A percentile compares a stretch with the other conserved stretches of the same genome.
phyloP scores from a whole-genome alignment of 1,139 yeast genomes.

The Debaryomycetaceae sp. region DNA sequence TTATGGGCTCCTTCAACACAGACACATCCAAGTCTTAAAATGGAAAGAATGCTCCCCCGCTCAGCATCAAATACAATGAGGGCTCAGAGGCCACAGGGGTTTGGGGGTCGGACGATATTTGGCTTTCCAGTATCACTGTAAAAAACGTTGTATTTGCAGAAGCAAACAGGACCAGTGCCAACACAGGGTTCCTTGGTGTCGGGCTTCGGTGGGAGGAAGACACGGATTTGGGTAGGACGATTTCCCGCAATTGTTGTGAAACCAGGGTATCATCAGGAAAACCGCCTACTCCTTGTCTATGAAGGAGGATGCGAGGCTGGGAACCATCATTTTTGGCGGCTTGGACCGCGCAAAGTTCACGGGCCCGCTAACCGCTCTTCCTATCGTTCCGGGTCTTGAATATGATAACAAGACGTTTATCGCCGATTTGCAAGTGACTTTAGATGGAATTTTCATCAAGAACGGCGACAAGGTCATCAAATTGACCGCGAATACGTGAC shows the following conservation, averaged over 20 bases:
- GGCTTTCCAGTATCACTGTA: conserved; percentile 34
- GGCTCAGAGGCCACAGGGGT: conserved; percentile 47
- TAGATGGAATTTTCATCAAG: conserved; percentile 8
- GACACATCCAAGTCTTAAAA: conserved; percentile 20
- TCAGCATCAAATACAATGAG: conserved; percentile 53
- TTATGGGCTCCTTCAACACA: conserved; percentile 30
- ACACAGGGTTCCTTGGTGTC: conserved; percentile 42
- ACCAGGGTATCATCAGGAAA: conserved; percentile 37
- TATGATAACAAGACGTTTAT: conserved; percentile 4
- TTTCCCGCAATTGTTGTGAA: conserved; percentile 44
- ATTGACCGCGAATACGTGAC: conserved; percentile 5
- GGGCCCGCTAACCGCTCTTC: conserved; percentile 30
- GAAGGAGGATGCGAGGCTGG: conserved; percentile 14
- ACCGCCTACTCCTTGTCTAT: conserved; percentile 39
- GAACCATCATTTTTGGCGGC: conserved; percentile 47
- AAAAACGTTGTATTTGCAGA: conserved; percentile 39
- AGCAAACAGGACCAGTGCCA: conserved; percentile 31
- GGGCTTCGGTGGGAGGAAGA: conserved; percentile 45
- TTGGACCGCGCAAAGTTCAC: conserved; percentile 40
- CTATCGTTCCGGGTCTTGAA: conserved; percentile 14
- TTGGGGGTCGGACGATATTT: conserved; percentile 40
- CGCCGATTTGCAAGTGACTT: conserved; percentile 17
- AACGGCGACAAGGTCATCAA: conserved; percentile 1
- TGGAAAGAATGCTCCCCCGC: conserved; percentile 19
- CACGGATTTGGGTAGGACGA: conserved; percentile 33